Base-by-base conservation (phyloP, 768 basidiomycete species). In the Scleroderma bovista region DNA sequence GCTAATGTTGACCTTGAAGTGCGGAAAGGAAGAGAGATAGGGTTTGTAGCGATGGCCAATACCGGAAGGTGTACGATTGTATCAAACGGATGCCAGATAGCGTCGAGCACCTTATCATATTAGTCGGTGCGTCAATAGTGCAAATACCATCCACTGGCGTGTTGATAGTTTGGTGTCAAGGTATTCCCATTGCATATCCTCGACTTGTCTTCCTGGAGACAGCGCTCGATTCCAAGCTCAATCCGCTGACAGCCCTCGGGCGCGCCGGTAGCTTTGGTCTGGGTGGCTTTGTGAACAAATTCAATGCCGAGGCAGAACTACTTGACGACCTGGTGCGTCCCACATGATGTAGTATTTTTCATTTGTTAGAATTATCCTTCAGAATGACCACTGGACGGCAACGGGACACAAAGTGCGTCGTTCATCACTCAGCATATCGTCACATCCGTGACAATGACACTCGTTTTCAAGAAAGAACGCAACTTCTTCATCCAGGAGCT, bases 331-430 rank as follows among this genome's bases (percentile, higher is more conserved):
- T 94, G 67, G 88, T 86, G 53, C 31, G 76, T 60, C 16, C 5
- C 8, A 43, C 46, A 6, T 39, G 46, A 29, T 42, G 9, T 36
- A 9, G 44, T 42, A n/a, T 26, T 32, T 36, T 46, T 46, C 16
- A 44, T 50, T 47, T 4, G 4, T 7, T 29, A 51, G 80, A 76
- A 87, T 58, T 84, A 90, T 62, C 83, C 16, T 31, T 13, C 53
- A 89, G 83, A 93, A 93, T 56, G 92, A 95, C 61, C 92, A 94
- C 59, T 94, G 93, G 93, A 94, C 92, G 5, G 80, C 89, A 26
- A 82, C 82, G 48, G 61, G 64, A 4, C 89, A 92, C 63, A 91
- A 91, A 74, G 88, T 85, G 54, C 22, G 60, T 11, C 1, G 32
- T 13, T 20, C 40, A 37, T 33, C 9, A 20, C 43, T 31, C 15